Base-by-base conservation (phyloP, 1,139 yeast genomes). In the Hanseniaspora gamundiae region DNA sequence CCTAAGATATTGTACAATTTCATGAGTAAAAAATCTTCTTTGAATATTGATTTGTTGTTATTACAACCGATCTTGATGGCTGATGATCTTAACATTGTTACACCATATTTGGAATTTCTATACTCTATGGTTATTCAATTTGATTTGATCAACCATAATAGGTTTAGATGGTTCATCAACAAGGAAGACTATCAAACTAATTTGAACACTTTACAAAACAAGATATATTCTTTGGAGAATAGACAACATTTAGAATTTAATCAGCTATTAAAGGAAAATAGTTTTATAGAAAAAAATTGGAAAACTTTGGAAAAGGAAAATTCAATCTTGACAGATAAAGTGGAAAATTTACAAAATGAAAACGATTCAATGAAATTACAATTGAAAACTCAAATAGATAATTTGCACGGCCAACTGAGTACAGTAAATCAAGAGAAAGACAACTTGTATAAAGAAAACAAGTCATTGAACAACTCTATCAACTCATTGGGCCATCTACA, bases 101-200 rank as follows among this genome's bases (percentile, higher is more conserved):
- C 95, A 1, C 95, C 96, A 2, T 87, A 87, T 59, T 70, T 87
- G 61, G 96, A 87, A 62, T 84, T 85, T 55, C 66, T 85, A 47
- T 87, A 85, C 59, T 86, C 95, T 2, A 74, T 80, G 47, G 68
- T 84, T 69, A 78, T 85, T 52, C 94, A 83, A 58, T 71, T 70
- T 47, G 70, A 70, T 45, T 74, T 71, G 50, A 60, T 78, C 42
- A 80, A 78, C 46, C 52, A 46, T 52, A 69, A 68, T 36, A 58
- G 50, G 48, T 71, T 66, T 45, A 55, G 55, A 49, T 66, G 61
- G 59, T 68, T 55, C 60, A 64, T 56, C 54, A 68, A 63, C 55
- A 60, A 47, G 47, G 64, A 56, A 47, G 55, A 50, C 48, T 60
- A 44, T 16, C 29, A 33, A 3, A 13, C 33, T 10, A 39, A 44